These are phyloP conservation scores for Cystobasidium slooffiae DNA, from an alignment of 1,284 basidiomycete species.

Conservation along the genomic window DNA sequence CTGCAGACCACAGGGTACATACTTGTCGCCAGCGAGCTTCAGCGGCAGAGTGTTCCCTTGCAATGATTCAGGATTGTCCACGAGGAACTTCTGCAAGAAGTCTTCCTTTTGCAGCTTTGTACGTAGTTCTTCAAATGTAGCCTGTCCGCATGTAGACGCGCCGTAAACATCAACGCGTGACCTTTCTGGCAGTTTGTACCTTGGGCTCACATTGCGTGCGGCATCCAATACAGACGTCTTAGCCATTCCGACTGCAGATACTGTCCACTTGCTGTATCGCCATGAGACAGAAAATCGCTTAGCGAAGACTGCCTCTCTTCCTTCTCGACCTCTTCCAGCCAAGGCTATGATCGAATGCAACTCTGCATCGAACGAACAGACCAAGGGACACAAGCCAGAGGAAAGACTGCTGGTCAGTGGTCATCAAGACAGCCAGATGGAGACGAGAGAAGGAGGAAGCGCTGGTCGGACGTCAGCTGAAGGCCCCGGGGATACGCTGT, in stretches of 20 bases:
- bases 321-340: too few relatives aligned
- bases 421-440: background rate
- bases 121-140: background rate
- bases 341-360: too few relatives aligned
- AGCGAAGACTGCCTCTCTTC: too few relatives aligned
- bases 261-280: too few relatives aligned
- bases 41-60: background rate
- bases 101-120: background rate
- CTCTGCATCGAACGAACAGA: too few relatives aligned
- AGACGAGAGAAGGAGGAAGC: background rate
- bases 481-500: conserved; percentile 20
- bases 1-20: background rate
- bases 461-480: background rate
- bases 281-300: too few relatives aligned
- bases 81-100: background rate
- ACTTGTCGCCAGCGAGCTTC: background rate
- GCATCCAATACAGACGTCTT: background rate
- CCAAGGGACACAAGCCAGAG: too few relatives aligned
- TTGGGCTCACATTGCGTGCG: conserved; percentile 7
- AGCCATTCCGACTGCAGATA: background rate
- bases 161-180: conserved; percentile 21
- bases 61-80: background rate
- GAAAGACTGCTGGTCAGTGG: too few relatives aligned
- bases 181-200: background rate
- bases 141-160: background rate